Percentiles rank a stretch among this genome's conserved stretches.
Conservation (phyloP, 371 early-diverging fungal species). For the Entomophthora muscae region DNA sequence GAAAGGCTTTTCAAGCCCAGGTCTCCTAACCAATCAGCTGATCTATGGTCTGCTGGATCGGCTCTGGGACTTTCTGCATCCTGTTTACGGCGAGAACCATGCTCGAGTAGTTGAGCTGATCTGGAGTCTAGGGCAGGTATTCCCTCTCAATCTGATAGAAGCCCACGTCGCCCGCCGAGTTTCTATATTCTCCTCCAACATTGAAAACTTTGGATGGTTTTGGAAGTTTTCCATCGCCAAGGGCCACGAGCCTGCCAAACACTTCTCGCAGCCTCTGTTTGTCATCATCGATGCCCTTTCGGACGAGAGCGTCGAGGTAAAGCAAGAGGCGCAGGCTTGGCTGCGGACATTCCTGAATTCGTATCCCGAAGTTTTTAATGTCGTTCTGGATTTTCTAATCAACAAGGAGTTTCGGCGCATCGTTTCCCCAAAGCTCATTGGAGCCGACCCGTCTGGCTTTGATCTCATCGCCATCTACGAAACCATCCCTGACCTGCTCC, state of each 20-base stretch:
- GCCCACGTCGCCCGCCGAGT: background rate
- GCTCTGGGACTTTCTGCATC: background rate
- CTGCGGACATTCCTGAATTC: background rate
- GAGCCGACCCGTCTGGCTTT: background rate
- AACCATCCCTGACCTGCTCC: constrained; percentile 6
- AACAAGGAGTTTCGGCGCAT: background rate
- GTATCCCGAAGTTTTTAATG: constrained; percentile 1
- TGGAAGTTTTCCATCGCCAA: background rate
- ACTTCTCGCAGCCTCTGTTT: constrained; percentile 4
- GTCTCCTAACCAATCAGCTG: background rate
- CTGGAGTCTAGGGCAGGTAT: constrained; percentile 1
- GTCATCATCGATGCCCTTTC: background rate
- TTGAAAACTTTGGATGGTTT: constrained; percentile 7
- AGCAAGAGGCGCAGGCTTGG: constrained; percentile 1
- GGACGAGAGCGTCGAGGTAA: background rate
- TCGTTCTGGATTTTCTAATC: background rate
- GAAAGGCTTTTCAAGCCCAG: background rate
- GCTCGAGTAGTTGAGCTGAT: background rate
- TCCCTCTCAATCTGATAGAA: background rate
- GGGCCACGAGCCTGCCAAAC: constrained; percentile 1
- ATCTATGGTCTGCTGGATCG: background rate
- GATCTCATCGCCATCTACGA: background rate
- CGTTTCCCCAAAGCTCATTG: background rate
- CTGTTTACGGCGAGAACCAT: background rate
- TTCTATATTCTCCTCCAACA: background rate